phyloP scores from a whole-genome alignment of 768 basidiomycete genomes.

The Mycena leptocephala region DNA sequence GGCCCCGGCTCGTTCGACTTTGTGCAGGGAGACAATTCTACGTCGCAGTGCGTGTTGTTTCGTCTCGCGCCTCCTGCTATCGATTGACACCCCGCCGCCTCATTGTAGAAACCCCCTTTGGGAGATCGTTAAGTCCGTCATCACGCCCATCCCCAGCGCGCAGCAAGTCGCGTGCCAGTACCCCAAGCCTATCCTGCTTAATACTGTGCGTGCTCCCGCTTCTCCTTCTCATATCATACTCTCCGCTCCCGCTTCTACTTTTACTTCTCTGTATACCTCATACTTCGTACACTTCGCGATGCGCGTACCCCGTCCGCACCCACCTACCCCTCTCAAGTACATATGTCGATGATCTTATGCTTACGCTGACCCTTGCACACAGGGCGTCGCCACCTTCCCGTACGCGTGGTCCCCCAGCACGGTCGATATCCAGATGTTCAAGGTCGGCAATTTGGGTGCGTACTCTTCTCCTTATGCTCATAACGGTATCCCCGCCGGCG shows the following conservation, averaged over 20 bases:
- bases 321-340: too few species aligned
- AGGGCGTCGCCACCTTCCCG: slow-evolving; percentile 78
- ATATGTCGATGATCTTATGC: too few species aligned
- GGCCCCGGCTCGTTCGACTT: slow-evolving; percentile 89
- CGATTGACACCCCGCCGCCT: slow-evolving; percentile 16
- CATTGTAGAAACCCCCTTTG: slow-evolving; percentile 80
- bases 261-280: not conserved
- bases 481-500: too few species aligned
- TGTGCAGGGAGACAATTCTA: slow-evolving; percentile 79
- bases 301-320: too few species aligned
- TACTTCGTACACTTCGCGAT: too few species aligned
- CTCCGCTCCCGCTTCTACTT: not conserved
- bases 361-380: slow-evolving; percentile 31
- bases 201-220: slow-evolving; percentile 65
- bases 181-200: slow-evolving; percentile 86
- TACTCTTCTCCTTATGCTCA: too few species aligned
- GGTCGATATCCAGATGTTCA: slow-evolving; percentile 85
- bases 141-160: slow-evolving; percentile 75
- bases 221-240: too few species aligned
- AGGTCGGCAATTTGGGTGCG: slow-evolving; percentile 78
- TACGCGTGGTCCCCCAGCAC: slow-evolving; percentile 85
- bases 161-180: slow-evolving; percentile 79
- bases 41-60: slow-evolving; percentile 62
- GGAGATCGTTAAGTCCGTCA: slow-evolving; percentile 75
- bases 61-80: not conserved